These are phyloP conservation scores for Piper betle DNA, from an alignment of 164 flowering plant genomes.

Conservation along the genomic window DNA sequence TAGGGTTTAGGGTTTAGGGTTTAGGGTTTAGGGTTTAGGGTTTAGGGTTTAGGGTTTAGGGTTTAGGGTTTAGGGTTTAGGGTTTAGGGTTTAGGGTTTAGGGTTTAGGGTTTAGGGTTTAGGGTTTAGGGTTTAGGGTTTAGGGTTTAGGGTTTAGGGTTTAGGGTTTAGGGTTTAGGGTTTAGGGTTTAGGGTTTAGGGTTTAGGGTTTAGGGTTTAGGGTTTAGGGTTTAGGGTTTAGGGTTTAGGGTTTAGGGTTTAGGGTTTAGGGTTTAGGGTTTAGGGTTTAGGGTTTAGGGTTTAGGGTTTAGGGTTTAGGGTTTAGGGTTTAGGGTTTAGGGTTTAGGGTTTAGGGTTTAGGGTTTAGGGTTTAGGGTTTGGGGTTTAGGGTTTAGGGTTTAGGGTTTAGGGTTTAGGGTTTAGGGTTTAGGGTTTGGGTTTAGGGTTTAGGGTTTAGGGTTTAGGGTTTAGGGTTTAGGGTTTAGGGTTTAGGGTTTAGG, in stretches of 20 bases:
- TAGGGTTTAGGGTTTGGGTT: not conserved
- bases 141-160: not conserved
- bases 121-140: not conserved
- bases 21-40: constrained; percentile 15
- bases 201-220: not conserved
- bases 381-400: too few species aligned
- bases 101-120: not conserved
- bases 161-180: not conserved
- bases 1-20: constrained; percentile 17
- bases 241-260: too few species aligned
- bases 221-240: too few species aligned
- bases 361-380: too few species aligned
- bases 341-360: constrained; percentile 1
- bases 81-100: not conserved
- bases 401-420: not conserved
- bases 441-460: not conserved
- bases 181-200: not conserved
- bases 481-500: constrained; percentile 1
- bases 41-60: constrained; percentile 3
- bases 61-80: not conserved
- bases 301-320: too few species aligned
- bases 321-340: constrained; percentile 2
- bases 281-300: too few species aligned
- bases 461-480: constrained; percentile 1
- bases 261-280: too few species aligned